Evolutionary conservation across 441 rosid genomes (phyloP), one percentile per base, ranked within the genome.

Genomic region (Raphanus hybrid): DNA sequence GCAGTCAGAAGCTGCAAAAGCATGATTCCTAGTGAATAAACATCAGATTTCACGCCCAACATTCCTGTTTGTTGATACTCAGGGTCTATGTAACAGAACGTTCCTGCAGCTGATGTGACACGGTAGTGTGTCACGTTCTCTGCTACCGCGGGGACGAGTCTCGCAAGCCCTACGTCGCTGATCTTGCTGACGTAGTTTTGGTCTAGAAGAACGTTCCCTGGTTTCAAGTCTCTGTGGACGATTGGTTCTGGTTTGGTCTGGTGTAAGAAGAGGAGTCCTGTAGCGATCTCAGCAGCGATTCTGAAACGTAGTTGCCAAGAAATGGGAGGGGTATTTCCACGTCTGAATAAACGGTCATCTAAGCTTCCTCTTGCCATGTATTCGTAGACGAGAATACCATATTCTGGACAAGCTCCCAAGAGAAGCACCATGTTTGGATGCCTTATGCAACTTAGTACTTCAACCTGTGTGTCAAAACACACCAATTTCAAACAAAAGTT

Each of bases 381-480:
- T 69, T 90, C 94, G 41, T 90, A 90, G 20, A 90, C 91, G 37
- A 90, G 83, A 39, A 88, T 86, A 1, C 94, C 92, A 20, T 80
- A 88, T 79, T 90, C 91, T 0, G 94, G 87, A 79, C 94, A 90
- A 39, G 94, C 94, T 72, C 94, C 94, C 50, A 90, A 71, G 26
- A 90, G 89, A 41, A 90, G 92, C 65, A 90, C 92, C 92, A 90
- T 90, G 82, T 88, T 87, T 15, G 94, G 94, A 82, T 90, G 94
- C 69, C 94, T 68, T 74, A 90, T 88, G 85, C 89, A 81, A 81
- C 91, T 87, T 45, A 90, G 85, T 20, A 90, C 87, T 75, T 88
- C 90, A 75, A 90, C 82, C 94, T 90, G 78, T n/a, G 50, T 1
- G 55, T 50, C 61, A 68, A 61, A 67, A 45, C 66, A 65, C 60